Percentiles rank a stretch among this genome's conserved stretches.
Evolutionary conservation across 306 rosid species (phyloP).

Genomic region (Fagus sylvatica): DNA sequence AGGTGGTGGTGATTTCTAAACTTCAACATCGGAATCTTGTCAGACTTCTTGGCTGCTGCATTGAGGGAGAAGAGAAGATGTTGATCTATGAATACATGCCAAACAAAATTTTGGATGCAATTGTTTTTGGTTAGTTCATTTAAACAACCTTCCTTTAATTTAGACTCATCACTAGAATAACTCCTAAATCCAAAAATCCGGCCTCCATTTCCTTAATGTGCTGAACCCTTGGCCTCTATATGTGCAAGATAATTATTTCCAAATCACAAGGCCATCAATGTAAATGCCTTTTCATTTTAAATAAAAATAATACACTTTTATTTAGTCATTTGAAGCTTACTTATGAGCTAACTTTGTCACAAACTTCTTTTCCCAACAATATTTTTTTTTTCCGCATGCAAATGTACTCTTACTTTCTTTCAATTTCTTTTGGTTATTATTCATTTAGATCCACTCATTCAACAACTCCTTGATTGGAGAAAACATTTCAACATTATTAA

Average conservation of each 20-base stretch:
- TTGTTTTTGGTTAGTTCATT: conserved; percentile 3
- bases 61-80: conserved; percentile 26
- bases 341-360: no score
- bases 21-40: conserved; percentile 21
- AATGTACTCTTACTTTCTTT: not conserved
- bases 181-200: no score
- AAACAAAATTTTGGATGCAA: conserved; percentile 45
- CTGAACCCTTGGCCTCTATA: no score
- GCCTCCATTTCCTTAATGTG: no score
- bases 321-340: no score
- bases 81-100: conserved; percentile 20
- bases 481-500: conserved; percentile 32
- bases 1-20: conserved; percentile 5
- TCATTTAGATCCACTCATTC: not conserved
- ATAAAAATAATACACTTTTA: no score
- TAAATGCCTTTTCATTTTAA: no score
- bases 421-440: not conserved
- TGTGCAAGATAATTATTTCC: no score
- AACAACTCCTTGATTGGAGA: conserved; percentile 23
- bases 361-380: no score
- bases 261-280: no score
- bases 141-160: not conserved
- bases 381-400: no score
- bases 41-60: conserved; percentile 6
- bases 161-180: no score